Evolutionary conservation across 2,329 filamentous ascomycete genomes (phyloP).

Genomic region (Pseudopyrenochaeta lycopersici): DNA sequence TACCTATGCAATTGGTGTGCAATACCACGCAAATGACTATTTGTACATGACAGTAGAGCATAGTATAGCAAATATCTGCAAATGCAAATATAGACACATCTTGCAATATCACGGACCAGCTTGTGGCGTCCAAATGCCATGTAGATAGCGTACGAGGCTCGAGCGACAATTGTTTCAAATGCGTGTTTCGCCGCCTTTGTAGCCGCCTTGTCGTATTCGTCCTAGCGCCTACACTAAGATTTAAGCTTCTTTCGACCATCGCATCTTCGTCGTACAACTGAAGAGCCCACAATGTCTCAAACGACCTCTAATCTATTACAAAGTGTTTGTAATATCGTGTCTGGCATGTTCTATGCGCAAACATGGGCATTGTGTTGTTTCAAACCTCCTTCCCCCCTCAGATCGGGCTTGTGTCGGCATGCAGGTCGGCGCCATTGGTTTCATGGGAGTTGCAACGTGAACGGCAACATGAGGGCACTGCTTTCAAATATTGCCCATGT

Average conservation of each 20-base stretch:
- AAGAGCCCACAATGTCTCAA: slow-evolving; percentile 6
- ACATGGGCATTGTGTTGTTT: slow-evolving; percentile 14
- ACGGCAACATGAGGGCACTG: slow-evolving; percentile 9
- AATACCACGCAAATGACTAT: neutral
- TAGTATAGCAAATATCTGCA: too few species aligned
- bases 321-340: too few species aligned
- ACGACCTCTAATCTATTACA: neutral
- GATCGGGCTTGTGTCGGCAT: slow-evolving; percentile 9
- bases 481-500: neutral
- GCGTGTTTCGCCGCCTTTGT: neutral
- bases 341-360: too few species aligned
- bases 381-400: slow-evolving; percentile 32
- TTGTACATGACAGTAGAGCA: neutral
- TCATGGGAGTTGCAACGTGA: slow-evolving; percentile 16
- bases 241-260: slow-evolving; percentile 4
- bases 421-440: slow-evolving; percentile 17
- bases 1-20: neutral
- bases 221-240: slow-evolving; percentile 1
- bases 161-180: too few species aligned
- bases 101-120: neutral
- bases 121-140: too few species aligned
- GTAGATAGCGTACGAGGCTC: too few species aligned
- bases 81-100: neutral
- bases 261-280: neutral
- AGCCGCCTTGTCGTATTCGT: neutral